These are phyloP conservation scores for Phyllosticta capitalensis DNA, from an alignment of 2,329 filamentous ascomycete species.

Conservation along the genomic window DNA sequence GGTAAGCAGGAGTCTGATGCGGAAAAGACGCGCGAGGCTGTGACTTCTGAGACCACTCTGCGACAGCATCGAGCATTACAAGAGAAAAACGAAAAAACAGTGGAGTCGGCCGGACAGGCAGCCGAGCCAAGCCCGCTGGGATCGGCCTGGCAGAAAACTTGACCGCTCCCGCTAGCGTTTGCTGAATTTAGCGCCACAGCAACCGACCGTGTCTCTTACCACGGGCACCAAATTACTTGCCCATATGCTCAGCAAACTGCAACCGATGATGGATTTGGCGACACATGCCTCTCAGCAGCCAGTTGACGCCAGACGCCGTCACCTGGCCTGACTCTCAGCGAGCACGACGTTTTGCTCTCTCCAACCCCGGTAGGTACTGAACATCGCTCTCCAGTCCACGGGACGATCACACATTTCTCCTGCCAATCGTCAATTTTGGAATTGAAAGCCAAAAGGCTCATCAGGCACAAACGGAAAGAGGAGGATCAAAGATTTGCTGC, in stretches of 20 bases:
- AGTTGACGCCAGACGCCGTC: constrained; percentile 64
- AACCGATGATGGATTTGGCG: constrained; percentile 52
- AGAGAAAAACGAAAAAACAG: neutral
- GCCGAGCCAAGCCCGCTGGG: neutral
- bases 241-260: no score
- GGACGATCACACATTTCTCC: constrained; percentile 64
- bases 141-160: neutral
- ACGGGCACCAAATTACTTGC: neutral
- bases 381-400: constrained; percentile 68
- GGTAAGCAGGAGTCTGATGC: neutral
- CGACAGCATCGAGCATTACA: neutral
- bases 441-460: constrained; percentile 60
- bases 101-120: neutral
- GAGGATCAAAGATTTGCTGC: constrained; percentile 50
- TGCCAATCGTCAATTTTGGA: constrained; percentile 47
- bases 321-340: constrained; percentile 54
- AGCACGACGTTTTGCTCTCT: constrained; percentile 30
- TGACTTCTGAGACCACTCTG: neutral
- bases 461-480: constrained; percentile 62
- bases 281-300: constrained; percentile 49
- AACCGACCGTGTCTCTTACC: neutral
- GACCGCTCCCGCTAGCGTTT: neutral
- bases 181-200: neutral
- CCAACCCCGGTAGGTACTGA: constrained; percentile 47
- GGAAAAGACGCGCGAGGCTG: neutral